Conservation (phyloP, 805 yeast species). For the Isabelozyma pseudorhagii region DNA sequence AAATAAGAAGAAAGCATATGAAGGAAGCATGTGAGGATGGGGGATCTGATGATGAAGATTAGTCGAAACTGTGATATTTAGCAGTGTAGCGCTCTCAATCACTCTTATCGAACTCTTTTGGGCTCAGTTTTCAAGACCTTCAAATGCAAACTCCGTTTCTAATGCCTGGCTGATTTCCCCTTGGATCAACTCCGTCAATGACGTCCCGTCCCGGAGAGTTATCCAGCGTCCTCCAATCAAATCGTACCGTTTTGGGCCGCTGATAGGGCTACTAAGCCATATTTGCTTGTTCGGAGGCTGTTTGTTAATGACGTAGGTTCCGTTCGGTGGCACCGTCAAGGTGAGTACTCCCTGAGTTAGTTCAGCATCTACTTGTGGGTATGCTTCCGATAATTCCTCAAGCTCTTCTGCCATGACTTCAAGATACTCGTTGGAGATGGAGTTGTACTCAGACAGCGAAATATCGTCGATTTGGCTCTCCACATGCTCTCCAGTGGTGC, state of each 20-base stretch:
- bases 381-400: slow-evolving; percentile 62
- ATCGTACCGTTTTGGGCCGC: slow-evolving; percentile 84
- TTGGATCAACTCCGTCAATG: slow-evolving; percentile 31
- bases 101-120: not conserved
- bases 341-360: slow-evolving; percentile 86
- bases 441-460: slow-evolving; percentile 56
- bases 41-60: no score
- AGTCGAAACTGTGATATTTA: no score
- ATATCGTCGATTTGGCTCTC: slow-evolving; percentile 51
- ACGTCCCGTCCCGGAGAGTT: slow-evolving; percentile 60
- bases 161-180: slow-evolving; percentile 30
- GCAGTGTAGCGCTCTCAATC: not conserved
- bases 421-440: slow-evolving; percentile 60
- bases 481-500: slow-evolving; percentile 54
- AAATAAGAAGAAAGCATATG: not conserved
- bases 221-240: slow-evolving; percentile 73
- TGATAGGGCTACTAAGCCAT: slow-evolving; percentile 90
- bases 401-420: slow-evolving; percentile 65
- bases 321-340: slow-evolving; percentile 63
- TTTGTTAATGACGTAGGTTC: slow-evolving; percentile 89
- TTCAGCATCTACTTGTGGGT: slow-evolving; percentile 70
- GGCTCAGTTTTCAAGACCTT: slow-evolving; percentile 7
- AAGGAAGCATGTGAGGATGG: no score
- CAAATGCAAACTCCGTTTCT: slow-evolving; percentile 16
- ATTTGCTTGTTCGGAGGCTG: slow-evolving; percentile 98